Base-by-base conservation (phyloP, 2,329 filamentous ascomycete species). In the Thermoascus crustaceus region DNA sequence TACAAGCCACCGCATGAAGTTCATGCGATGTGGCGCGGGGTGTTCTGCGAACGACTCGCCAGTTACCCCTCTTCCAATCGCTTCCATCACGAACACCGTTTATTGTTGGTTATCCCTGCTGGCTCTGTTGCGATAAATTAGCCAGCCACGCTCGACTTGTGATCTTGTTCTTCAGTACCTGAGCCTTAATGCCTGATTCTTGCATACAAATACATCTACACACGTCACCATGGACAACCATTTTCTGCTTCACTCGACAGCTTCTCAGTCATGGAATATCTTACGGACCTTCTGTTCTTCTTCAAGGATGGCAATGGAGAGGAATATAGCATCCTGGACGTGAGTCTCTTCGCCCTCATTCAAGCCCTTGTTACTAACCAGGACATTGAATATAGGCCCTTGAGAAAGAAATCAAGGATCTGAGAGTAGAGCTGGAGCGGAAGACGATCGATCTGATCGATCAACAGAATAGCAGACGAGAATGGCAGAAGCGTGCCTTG, bases 1-100 rank as follows among this genome's bases (percentile, higher is more conserved):
- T n/a, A n/a, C n/a, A n/a, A 29, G 14, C 14, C 26, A 29, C 14
- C 9, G 18, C 25, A 16, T 17, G 26, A 29, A 29, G 4, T 29
- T 29, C 26, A 29, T 29, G 26, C 26, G 6, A 17, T 9, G 26
- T 29, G 26, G 26, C 26, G 13, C 14, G 26, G 26, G n/a, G n/a
- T n/a, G n/a, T 4, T 29, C 14, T 8, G 1, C 6, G n/a, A 9
- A 17, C 13, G 18, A 16, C 26, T 4, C 13, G 18, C 18, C 26
- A 7, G 5, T 9, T 7, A 16, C 6, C 5, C 7, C 4, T 9
- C 18, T 16, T 5, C n/a, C 6, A 29, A 9, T 16, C 8, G n/a
- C 13, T 18, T 17, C 18, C n/a, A 29, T 10, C 13, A 4, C 7
- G 5, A 17, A 16, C 13, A 29, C 14, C n/a, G 13, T 13, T 8